Evolutionary conservation across 2,329 filamentous ascomycete species (phyloP).

Genomic region (Trichoderma brevicompactum): DNA sequence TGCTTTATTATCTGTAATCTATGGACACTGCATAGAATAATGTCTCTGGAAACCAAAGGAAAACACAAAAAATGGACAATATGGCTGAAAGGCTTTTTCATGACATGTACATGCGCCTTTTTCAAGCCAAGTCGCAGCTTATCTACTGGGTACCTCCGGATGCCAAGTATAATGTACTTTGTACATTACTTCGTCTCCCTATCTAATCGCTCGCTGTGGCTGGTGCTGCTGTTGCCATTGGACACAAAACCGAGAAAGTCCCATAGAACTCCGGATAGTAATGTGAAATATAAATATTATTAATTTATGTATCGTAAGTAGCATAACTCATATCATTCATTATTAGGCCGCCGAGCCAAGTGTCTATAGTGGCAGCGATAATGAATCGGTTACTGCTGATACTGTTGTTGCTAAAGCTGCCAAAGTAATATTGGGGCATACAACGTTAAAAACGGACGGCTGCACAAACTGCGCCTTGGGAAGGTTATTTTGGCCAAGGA

Average conservation of each 20-base stretch:
- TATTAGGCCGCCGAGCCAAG: neutral
- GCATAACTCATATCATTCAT: conserved; percentile 15
- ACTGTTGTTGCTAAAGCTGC: conserved; percentile 32
- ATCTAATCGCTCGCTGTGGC: no score
- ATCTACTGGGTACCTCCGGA: no score
- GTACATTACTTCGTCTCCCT: no score
- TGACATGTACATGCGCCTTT: neutral
- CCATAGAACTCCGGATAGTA: neutral
- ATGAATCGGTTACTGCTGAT: neutral
- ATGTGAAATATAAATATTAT: neutral
- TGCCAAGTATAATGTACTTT: no score
- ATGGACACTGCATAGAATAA: no score
- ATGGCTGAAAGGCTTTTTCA: neutral
- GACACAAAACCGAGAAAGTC: no score
- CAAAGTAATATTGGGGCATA: conserved; percentile 35
- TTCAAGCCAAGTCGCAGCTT: neutral
- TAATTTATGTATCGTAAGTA: conserved; percentile 6
- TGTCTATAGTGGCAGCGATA: neutral
- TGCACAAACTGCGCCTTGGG: conserved; percentile 34
- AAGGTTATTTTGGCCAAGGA: conserved; percentile 27
- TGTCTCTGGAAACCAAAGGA: no score
- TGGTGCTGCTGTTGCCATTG: no score
- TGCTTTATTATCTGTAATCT: no score
- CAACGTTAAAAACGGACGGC: conserved; percentile 36
- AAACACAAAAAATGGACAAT: neutral